Conservation (phyloP, 2,329 filamentous ascomycete genomes). For the Chaetomiaceae sp. region DNA sequence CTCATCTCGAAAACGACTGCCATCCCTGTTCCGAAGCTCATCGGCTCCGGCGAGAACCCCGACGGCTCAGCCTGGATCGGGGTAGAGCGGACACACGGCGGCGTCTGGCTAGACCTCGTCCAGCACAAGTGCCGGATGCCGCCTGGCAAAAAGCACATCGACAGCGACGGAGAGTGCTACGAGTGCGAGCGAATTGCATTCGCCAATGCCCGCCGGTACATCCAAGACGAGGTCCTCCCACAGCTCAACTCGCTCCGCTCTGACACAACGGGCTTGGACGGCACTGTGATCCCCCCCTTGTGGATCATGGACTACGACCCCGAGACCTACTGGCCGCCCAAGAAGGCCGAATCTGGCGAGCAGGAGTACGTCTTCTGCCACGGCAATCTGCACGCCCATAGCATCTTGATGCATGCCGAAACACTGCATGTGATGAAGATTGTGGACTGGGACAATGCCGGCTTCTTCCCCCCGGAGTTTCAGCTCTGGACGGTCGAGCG, state of each 20-base stretch:
- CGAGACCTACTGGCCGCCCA: neutral
- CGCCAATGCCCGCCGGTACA: neutral
- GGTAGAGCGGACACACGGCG: neutral
- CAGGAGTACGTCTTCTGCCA: neutral
- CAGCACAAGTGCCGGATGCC: neutral
- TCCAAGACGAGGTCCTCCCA: neutral
- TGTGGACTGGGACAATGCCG: conserved; percentile 1
- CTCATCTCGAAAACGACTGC: neutral
- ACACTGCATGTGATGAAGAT: conserved; percentile 2
- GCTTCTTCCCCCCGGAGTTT: neutral
- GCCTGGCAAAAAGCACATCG: neutral
- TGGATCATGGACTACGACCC: neutral
- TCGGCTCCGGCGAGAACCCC: neutral
- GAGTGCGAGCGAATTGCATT: neutral
- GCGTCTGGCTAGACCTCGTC: neutral
- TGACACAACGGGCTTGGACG: neutral
- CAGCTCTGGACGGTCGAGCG: neutral
- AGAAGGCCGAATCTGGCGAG: neutral
- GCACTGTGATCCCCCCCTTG: neutral
- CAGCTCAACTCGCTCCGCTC: neutral
- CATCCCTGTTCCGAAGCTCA: neutral
- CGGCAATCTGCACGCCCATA: neutral
- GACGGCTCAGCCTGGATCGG: neutral
- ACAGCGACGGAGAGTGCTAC: neutral
- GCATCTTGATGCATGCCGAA: neutral